phyloP scores from a whole-genome alignment of 192 early-diverging fungal species.

The Spizellomyces punctatus region DNA sequence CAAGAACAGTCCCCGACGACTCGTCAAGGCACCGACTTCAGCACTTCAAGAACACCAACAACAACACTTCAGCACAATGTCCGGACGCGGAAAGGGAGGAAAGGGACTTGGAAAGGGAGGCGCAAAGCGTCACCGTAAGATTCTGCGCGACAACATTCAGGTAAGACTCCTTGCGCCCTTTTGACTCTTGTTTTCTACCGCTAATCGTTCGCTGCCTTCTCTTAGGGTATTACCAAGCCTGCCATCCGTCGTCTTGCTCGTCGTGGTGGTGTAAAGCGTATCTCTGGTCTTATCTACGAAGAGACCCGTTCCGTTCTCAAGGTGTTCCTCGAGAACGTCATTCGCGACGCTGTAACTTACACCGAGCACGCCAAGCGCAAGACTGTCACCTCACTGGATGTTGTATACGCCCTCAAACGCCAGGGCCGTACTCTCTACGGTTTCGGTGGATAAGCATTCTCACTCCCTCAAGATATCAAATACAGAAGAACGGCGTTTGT shows the following conservation, averaged over 20 bases:
- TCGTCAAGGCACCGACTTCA: background rate
- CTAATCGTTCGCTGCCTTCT: background rate
- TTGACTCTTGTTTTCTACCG: constrained; percentile 3
- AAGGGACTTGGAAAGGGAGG: constrained; percentile 99
- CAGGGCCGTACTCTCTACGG: constrained; percentile 95
- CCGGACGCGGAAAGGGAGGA: constrained; percentile 99
- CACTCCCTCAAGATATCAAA: too few species aligned
- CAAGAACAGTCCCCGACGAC: background rate
- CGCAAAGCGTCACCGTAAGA: constrained; percentile 99
- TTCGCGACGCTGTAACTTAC: constrained; percentile 98
- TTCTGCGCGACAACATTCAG: constrained; percentile 98
- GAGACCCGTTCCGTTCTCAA: constrained; percentile 98
- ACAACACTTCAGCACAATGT: constrained; percentile 60
- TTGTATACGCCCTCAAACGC: constrained; percentile 97
- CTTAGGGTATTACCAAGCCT: constrained; percentile 90
- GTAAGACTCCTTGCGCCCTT: constrained; percentile 28
- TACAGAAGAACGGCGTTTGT: too few species aligned
- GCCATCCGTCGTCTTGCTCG: constrained; percentile 98
- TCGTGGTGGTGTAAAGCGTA: constrained; percentile 99
- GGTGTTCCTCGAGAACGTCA: constrained; percentile 98
- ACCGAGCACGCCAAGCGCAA: constrained; percentile 99
- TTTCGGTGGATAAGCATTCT: constrained; percentile 70
- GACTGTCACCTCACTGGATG: constrained; percentile 99
- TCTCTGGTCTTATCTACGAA: constrained; percentile 99
- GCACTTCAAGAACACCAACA: background rate